phyloP scores from a whole-genome alignment of 2,329 filamentous ascomycete genomes.

The Bisporella sp. region DNA sequence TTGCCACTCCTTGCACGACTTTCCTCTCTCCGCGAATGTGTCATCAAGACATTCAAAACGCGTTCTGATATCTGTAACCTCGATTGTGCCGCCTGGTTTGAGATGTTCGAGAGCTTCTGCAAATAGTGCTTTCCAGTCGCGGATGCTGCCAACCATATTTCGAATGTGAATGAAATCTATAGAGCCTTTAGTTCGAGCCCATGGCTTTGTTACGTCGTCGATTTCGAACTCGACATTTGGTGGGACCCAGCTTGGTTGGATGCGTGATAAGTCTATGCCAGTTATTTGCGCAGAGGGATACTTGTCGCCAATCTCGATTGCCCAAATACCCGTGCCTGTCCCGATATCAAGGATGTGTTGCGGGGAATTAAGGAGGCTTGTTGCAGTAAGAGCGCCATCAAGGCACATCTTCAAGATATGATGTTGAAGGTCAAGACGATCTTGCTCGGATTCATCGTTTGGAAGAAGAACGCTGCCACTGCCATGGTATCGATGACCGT shows the following conservation, averaged over 20 bases:
- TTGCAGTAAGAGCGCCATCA: slow-evolving; percentile 15
- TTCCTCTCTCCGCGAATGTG: neutral
- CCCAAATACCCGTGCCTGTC: slow-evolving; percentile 54
- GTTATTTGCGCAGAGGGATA: slow-evolving; percentile 8
- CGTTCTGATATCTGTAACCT: slow-evolving; percentile 13
- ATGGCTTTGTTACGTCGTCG: slow-evolving; percentile 51
- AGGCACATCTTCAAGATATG: slow-evolving; percentile 11
- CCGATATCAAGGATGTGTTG: slow-evolving; percentile 32
- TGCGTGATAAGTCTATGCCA: slow-evolving; percentile 16
- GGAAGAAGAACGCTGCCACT: slow-evolving; percentile 27
- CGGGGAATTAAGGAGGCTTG: slow-evolving; percentile 26
- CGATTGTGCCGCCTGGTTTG: slow-evolving; percentile 16
- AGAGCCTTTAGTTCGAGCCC: slow-evolving; percentile 34
- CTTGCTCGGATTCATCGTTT: slow-evolving; percentile 12
- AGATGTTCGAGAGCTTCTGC: slow-evolving; percentile 36
- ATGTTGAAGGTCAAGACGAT: slow-evolving; percentile 12
- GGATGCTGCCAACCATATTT: slow-evolving; percentile 48
- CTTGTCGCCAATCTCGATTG: slow-evolving; percentile 41
- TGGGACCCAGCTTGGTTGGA: slow-evolving; percentile 38
- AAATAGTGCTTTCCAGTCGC: slow-evolving; percentile 48
- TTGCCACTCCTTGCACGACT: slow-evolving; percentile 10
- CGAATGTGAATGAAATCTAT: slow-evolving; percentile 54
- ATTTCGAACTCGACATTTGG: slow-evolving; percentile 56
- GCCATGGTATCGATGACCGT: slow-evolving; percentile 40
- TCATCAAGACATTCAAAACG: slow-evolving; percentile 13